Conservation (phyloP, 202 grass and related monocot species). For the Setaria viridis region DNA sequence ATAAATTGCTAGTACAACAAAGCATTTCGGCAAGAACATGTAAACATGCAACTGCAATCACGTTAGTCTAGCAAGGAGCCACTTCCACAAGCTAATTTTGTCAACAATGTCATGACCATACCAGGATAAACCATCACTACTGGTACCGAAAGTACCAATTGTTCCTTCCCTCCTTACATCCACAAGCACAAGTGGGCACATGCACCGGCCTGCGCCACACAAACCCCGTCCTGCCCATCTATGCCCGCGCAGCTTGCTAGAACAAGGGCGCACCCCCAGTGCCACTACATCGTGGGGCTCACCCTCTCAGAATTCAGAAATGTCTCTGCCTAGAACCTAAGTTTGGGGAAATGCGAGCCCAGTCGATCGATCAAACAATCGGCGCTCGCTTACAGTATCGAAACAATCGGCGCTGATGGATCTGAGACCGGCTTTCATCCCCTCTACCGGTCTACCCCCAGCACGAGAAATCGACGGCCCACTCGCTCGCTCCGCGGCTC, state of each 20-base stretch:
- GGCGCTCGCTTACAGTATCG: background rate
- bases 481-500: background rate
- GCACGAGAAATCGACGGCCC: background rate
- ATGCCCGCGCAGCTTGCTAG: background rate
- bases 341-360: background rate
- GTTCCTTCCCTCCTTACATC: background rate
- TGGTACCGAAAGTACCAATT: background rate
- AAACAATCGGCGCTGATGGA: background rate
- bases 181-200: background rate
- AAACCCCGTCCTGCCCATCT: background rate
- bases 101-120: background rate
- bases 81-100: background rate
- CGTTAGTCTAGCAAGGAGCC: background rate
- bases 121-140: background rate
- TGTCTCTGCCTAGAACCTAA: background rate
- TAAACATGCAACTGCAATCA: background rate
- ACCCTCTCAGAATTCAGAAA: background rate
- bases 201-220: background rate
- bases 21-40: background rate
- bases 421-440: background rate
- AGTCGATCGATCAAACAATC: background rate
- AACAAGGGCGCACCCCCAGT: background rate
- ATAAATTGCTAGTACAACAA: background rate
- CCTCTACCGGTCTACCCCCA: background rate
- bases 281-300: background rate